Percentiles rank a stretch among this genome's conserved stretches.
These are phyloP conservation scores for Thermochaetoides thermophila DNA, from an alignment of 495 filamentous ascomycete genomes.

Conservation along the genomic window DNA sequence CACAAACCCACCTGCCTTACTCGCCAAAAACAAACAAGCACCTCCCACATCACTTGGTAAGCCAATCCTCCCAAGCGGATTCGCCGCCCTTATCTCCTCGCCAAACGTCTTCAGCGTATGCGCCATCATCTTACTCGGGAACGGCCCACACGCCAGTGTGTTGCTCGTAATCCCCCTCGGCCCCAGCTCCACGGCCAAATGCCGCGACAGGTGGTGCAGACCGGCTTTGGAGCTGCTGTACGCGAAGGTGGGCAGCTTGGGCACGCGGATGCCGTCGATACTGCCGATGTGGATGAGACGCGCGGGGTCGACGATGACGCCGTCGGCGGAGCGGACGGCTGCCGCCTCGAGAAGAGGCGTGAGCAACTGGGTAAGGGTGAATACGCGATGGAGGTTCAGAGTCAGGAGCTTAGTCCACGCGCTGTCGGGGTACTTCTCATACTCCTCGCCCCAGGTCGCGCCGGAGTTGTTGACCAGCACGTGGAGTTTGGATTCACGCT, in stretches of 20 bases:
- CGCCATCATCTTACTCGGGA: slow-evolving; percentile 75
- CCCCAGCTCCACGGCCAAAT: slow-evolving; percentile 57
- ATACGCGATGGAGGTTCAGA: slow-evolving; percentile 67
- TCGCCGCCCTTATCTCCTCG: slow-evolving; percentile 45
- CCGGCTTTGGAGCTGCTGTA: slow-evolving; percentile 66
- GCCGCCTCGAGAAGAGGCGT: slow-evolving; percentile 50
- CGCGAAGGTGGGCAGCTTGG: slow-evolving; percentile 56
- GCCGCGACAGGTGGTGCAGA: slow-evolving; percentile 56
- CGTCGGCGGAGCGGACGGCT: slow-evolving; percentile 26
- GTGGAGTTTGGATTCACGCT: slow-evolving; percentile 50
- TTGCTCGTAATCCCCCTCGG: slow-evolving; percentile 45
- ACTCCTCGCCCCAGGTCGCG: slow-evolving; percentile 59
- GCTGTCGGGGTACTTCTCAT: slow-evolving; percentile 53
- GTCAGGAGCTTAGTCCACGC: slow-evolving; percentile 66
- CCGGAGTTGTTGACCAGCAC: slow-evolving; percentile 74
- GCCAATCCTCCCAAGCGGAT: slow-evolving; percentile 61
- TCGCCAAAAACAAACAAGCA: slow-evolving; percentile 57
- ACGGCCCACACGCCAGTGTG: slow-evolving; percentile 59
- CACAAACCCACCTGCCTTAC: slow-evolving; percentile 55
- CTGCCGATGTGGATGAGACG: slow-evolving; percentile 67
- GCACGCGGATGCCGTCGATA: slow-evolving; percentile 60
- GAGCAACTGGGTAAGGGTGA: slow-evolving; percentile 59
- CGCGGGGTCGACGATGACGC: slow-evolving; percentile 24
- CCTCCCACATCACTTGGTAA: slow-evolving; percentile 60
- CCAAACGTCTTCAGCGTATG: slow-evolving; percentile 46